phyloP scores from a whole-genome alignment of 1,139 yeast genomes.

The Hyphopichia khmerensis region DNA sequence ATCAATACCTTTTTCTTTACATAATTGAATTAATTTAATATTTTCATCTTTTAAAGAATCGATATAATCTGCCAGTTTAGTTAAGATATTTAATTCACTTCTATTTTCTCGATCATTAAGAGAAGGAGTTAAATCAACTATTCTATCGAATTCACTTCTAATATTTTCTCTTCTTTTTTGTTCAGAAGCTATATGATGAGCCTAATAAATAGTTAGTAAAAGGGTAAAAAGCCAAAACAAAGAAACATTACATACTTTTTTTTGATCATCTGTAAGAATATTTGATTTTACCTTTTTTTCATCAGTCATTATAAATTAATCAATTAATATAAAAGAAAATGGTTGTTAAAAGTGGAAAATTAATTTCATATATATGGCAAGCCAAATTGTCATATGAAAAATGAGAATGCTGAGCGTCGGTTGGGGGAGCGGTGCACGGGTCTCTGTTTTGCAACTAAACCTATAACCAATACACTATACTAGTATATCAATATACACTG shows the following conservation, averaged over 20 bases:
- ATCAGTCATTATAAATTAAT: slow-evolving; percentile 1
- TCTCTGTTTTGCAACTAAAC: no score
- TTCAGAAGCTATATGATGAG: slow-evolving; percentile 52
- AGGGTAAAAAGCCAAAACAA: no score
- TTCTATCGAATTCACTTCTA: slow-evolving; percentile 45
- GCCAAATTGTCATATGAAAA: no score
- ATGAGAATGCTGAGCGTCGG: no score
- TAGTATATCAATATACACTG: no score
- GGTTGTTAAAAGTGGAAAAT: no score
- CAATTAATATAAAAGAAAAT: no score
- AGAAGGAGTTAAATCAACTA: slow-evolving; percentile 44
- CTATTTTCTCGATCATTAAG: slow-evolving; percentile 44
- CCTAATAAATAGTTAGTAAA: no score
- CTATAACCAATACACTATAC: no score
- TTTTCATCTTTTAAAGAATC: slow-evolving; percentile 43
- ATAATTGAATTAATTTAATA: slow-evolving; percentile 30
- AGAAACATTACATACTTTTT: slow-evolving; percentile 36
- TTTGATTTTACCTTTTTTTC: slow-evolving; percentile 24
- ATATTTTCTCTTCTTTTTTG: slow-evolving; percentile 49
- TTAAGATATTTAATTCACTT: slow-evolving; percentile 44
- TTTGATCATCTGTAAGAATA: slow-evolving; percentile 44
- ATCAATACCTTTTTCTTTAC: slow-evolving; percentile 35
- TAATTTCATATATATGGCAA: no score
- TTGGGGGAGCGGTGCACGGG: no score
- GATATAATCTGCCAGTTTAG: slow-evolving; percentile 48